A percentile compares a stretch with the other conserved stretches of the same genome.
These are phyloP conservation scores for Logfia minima DNA, from an alignment of 129 eudicot species.

Conservation along the genomic window DNA sequence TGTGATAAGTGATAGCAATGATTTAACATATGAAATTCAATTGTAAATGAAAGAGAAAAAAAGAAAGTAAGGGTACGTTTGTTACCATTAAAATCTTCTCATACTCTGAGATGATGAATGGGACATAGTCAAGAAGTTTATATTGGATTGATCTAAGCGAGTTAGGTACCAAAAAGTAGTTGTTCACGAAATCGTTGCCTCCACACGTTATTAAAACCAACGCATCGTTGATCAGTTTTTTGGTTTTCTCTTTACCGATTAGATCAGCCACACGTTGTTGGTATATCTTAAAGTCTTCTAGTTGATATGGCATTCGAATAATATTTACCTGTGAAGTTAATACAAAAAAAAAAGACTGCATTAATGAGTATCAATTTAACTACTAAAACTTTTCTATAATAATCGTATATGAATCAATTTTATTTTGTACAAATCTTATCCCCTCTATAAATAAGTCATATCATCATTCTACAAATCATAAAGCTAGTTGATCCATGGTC, in stretches of 20 bases:
- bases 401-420: too few relatives aligned
- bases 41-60: not conserved
- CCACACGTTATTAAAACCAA: slow-evolving; percentile 37
- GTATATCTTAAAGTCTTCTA: slow-evolving; percentile 29
- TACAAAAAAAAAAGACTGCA: not conserved
- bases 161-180: slow-evolving; percentile 36
- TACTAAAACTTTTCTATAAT: not conserved
- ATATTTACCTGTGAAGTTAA: slow-evolving; percentile 26
- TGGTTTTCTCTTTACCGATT: slow-evolving; percentile 31
- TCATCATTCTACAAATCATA: too few relatives aligned
- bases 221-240: slow-evolving; percentile 26
- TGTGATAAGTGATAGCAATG: too few relatives aligned
- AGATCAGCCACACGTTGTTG: slow-evolving; percentile 30
- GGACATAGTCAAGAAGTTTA: slow-evolving; percentile 30
- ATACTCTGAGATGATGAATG: slow-evolving; percentile 38
- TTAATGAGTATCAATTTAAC: not conserved
- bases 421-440: too few relatives aligned
- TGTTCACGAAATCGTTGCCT: slow-evolving; percentile 46
- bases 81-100: slow-evolving; percentile 31
- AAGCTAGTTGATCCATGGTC: too few relatives aligned
- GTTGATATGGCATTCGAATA: slow-evolving; percentile 35
- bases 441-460: too few relatives aligned
- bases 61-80: not conserved
- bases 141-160: slow-evolving; percentile 35
- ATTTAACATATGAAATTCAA: too few relatives aligned